A percentile compares a stretch with the other conserved stretches of the same genome.
Conservation (phyloP, 257 asterid species). For the Solanum pimpinellifolium region DNA sequence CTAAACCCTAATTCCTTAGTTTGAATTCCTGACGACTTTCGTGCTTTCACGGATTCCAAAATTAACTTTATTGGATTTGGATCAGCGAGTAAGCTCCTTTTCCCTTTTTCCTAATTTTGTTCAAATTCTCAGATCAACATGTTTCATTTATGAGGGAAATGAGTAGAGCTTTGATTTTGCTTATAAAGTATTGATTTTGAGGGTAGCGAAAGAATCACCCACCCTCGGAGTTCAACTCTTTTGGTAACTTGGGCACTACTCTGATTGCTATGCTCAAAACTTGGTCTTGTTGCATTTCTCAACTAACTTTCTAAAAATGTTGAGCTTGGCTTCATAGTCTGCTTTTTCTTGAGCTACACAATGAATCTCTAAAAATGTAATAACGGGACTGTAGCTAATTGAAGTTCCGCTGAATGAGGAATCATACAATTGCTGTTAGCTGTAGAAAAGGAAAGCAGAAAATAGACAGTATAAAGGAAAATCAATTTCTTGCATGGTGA, state of each 20-base stretch:
- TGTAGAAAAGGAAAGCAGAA: not conserved
- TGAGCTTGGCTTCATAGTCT: not conserved
- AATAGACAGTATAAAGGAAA: not conserved
- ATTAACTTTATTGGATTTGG: not conserved
- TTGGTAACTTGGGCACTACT: not conserved
- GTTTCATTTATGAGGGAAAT: not conserved
- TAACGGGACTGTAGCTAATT: not conserved
- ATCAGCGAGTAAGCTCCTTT: constrained; percentile 1
- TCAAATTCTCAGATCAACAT: not conserved
- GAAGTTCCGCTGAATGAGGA: not conserved
- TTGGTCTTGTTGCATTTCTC: not conserved
- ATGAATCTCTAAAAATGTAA: not conserved
- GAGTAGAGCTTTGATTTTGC: not conserved
- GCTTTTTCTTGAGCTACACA: not conserved
- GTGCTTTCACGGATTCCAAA: not conserved
- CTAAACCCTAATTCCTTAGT: not conserved
- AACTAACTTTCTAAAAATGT: not conserved
- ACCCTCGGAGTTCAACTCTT: not conserved
- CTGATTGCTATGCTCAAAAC: not conserved
- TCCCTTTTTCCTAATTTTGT: not conserved
- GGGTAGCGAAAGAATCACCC: not conserved
- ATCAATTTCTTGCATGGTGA: not conserved
- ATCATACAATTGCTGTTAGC: not conserved
- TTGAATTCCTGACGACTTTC: not conserved
- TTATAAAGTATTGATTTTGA: not conserved